Conservation (phyloP, 2,329 filamentous ascomycete species). For the Colletotrichum sp. region DNA sequence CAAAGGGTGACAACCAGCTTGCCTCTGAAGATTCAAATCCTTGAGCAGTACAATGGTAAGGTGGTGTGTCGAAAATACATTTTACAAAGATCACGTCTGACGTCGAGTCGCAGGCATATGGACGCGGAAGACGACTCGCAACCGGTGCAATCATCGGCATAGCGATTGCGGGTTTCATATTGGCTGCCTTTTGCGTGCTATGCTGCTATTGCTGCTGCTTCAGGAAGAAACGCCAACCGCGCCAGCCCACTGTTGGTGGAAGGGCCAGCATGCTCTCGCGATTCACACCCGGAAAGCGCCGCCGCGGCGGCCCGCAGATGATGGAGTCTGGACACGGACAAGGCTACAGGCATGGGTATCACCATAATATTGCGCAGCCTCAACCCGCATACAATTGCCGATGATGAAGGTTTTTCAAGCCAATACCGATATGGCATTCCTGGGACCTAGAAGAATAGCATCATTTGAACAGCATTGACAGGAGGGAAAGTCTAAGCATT, state of each 20-base stretch:
- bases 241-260: background rate
- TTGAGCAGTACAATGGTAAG: background rate
- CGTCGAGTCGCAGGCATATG: background rate
- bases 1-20: background rate
- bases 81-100: background rate
- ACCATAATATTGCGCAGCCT: background rate
- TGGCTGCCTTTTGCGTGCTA: slow-evolving; percentile 2
- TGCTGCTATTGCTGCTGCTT: slow-evolving; percentile 22
- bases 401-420: background rate
- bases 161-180: slow-evolving; percentile 18
- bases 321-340: slow-evolving; percentile 12
- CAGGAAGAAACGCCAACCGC: slow-evolving; percentile 13
- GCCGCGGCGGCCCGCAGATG: slow-evolving; percentile 3
- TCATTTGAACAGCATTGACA: background rate
- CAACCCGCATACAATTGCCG: background rate
- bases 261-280: background rate
- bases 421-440: background rate
- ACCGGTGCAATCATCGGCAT: slow-evolving; percentile 20
- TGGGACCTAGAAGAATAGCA: background rate
- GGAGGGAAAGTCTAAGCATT: background rate
- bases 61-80: background rate
- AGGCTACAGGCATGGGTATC: background rate
- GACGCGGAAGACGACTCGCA: slow-evolving; percentile 19
- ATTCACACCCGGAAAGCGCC: background rate
- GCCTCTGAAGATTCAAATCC: background rate